Conservation (phyloP, 257 asterid genomes). For the Echites panduratus region DNA sequence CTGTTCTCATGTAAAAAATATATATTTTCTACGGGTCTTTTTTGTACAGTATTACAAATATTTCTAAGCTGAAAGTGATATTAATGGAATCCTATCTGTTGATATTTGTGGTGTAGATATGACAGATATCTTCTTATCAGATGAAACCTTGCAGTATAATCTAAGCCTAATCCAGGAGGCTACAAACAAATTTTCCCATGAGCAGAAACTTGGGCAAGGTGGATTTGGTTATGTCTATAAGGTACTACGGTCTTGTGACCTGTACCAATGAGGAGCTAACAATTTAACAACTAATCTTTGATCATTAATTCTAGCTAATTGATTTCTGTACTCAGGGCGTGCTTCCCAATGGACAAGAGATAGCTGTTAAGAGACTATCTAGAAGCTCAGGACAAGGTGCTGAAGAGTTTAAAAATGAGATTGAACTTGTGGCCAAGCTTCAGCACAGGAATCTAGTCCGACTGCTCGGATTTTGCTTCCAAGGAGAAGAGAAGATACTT, state of each 20-base stretch:
- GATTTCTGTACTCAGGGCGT: too few species aligned
- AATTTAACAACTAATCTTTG: too few species aligned
- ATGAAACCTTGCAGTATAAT: slow-evolving; percentile 13
- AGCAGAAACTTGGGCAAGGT: slow-evolving; percentile 28
- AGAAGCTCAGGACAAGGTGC: slow-evolving; percentile 21
- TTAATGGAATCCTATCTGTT: too few species aligned
- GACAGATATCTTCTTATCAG: too few species aligned
- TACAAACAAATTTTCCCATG: slow-evolving; percentile 20
- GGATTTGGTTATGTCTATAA: slow-evolving; percentile 36
- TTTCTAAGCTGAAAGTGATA: too few species aligned
- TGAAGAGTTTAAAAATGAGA: slow-evolving; percentile 27
- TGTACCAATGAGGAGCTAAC: too few species aligned
- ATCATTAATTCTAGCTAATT: too few species aligned
- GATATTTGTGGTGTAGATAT: too few species aligned
- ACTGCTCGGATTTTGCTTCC: slow-evolving; percentile 20
- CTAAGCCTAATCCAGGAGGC: slow-evolving; percentile 18
- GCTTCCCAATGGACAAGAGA: slow-evolving; percentile 18
- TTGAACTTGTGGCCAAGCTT: slow-evolving; percentile 21
- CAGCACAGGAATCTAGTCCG: slow-evolving; percentile 29
- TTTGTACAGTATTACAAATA: too few species aligned
- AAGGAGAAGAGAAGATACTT: slow-evolving; percentile 19
- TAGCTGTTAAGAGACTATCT: slow-evolving; percentile 30
- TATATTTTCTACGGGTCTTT: too few species aligned
- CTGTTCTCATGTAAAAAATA: too few species aligned
- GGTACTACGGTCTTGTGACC: too few species aligned